Evolutionary conservation across 805 yeast species (phyloP).

Genomic region (Saccharomycopsis sp.): DNA sequence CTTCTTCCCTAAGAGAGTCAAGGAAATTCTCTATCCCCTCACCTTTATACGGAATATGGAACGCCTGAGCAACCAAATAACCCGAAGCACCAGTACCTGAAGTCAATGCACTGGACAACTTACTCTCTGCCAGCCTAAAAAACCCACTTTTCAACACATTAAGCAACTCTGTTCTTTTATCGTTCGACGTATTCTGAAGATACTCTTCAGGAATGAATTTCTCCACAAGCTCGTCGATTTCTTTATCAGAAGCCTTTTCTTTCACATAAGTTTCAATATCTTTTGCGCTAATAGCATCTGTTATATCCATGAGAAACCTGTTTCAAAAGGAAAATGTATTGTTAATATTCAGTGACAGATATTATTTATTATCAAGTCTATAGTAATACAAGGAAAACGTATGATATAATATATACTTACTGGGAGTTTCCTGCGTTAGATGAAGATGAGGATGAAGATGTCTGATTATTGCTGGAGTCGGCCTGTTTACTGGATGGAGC

Average conservation of each 20-base stretch:
- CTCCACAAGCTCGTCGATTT: slow-evolving; percentile 32
- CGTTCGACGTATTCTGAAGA: slow-evolving; percentile 25
- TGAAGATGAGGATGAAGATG: neutral
- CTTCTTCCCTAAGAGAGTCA: slow-evolving; percentile 33
- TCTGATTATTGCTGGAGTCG: neutral
- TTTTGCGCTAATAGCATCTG: neutral
- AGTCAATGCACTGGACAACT: slow-evolving; percentile 36
- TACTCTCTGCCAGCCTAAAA: slow-evolving; percentile 37
- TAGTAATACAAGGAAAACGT: neutral
- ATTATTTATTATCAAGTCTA: neutral
- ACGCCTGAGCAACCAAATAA: slow-evolving; percentile 39
- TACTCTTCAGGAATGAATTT: slow-evolving; percentile 35
- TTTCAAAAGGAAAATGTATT: neutral
- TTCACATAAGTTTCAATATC: slow-evolving; percentile 7
- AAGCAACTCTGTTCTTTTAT: slow-evolving; percentile 34
- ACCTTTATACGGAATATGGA: slow-evolving; percentile 44
- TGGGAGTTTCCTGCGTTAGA: neutral
- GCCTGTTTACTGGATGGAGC: neutral
- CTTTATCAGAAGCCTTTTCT: slow-evolving; percentile 28
- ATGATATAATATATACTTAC: neutral
- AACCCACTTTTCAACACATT: slow-evolving; percentile 43
- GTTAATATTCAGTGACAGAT: neutral
- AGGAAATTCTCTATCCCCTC: slow-evolving; percentile 51
- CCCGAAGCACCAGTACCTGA: slow-evolving; percentile 38
- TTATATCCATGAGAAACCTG: neutral